These are phyloP conservation scores for Colletotrichum tropicicola DNA, from an alignment of 2,329 filamentous ascomycete genomes.

Conservation along the genomic window DNA sequence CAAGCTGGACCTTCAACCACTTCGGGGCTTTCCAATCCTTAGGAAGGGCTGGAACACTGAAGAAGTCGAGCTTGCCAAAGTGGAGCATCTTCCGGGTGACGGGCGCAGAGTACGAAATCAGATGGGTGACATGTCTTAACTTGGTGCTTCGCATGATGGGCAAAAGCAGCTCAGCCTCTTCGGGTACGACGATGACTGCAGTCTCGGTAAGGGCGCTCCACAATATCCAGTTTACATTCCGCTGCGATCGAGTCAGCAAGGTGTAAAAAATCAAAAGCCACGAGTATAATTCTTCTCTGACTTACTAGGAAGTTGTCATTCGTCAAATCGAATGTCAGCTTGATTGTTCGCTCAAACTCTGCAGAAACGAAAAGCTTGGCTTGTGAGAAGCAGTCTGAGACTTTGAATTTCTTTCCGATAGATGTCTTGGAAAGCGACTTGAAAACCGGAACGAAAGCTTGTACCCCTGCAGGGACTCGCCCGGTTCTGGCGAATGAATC, in stretches of 20 bases:
- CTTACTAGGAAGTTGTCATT: slow-evolving; percentile 46
- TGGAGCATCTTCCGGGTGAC: slow-evolving; percentile 67
- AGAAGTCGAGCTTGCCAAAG: slow-evolving; percentile 65
- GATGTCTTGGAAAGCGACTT: slow-evolving; percentile 45
- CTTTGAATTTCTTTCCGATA: slow-evolving; percentile 43
- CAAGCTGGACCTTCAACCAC: slow-evolving; percentile 67
- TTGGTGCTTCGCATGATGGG: slow-evolving; percentile 44
- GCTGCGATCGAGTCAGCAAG: slow-evolving; percentile 33
- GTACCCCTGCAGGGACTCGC: slow-evolving; percentile 43
- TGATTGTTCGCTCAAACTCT: slow-evolving; percentile 60
- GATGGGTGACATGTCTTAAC: slow-evolving; percentile 49
- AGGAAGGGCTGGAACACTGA: slow-evolving; percentile 58
- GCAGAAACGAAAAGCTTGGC: slow-evolving; percentile 46
- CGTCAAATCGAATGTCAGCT: slow-evolving; percentile 32
- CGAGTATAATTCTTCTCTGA: neutral
- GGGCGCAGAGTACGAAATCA: slow-evolving; percentile 68
- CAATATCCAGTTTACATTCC: slow-evolving; percentile 69
- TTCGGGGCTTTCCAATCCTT: slow-evolving; percentile 49
- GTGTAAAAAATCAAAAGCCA: neutral
- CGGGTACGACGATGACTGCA: slow-evolving; percentile 67
- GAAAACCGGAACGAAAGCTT: slow-evolving; percentile 52
- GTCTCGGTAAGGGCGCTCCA: slow-evolving; percentile 57
- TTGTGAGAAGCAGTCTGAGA: slow-evolving; percentile 29
- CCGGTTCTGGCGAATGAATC: slow-evolving; percentile 55
- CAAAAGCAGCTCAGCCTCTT: slow-evolving; percentile 68